Evolutionary conservation across 306 rosid species (phyloP), one percentile per base, ranked within the genome.

Genomic region (Castanopsis chinensis): DNA sequence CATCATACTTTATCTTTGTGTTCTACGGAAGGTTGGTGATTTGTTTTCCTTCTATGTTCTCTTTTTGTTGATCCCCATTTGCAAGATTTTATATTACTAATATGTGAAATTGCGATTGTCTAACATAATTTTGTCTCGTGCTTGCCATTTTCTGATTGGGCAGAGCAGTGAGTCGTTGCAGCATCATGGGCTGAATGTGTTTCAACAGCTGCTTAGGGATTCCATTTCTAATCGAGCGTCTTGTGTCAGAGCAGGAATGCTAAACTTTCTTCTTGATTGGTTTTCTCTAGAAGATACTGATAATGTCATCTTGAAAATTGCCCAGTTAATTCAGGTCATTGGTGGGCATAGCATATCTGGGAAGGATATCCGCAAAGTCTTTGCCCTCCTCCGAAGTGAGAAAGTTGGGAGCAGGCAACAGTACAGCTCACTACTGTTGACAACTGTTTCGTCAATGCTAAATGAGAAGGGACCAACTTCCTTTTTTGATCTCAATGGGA

Each of bases 311-410:
- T 81, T 87, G 87, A 87, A 89, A 89, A 87, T 95, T 89, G 84
- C 98, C 63, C 98, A 90, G 82, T 83, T 95, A 86, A 90, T 95
- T 88, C 97, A 91, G 77, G 87, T 85, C 74, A 93, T 93, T 85
- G 99, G 99, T 79, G 99, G 99, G 76, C 98, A 95, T 85, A 92
- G 99, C 83, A 93, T 91, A 74, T 95, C 99, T 51, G 99, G 99
- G 82, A 93, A 91, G 91, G 98, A 95, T 83, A 95, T 95, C 57
- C 98, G 99, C 76, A 95, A 91, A 88, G 90, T 95, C 73, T 95
- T 95, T 85, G 97, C 99, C 71, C 83, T 95, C 67, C 94, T 95
- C 61, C 87, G 99, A 49, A 90, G 97, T 77, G 97, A 92, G 89
- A 91, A 90, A 88, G 91, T 95, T 83, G 94, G 92, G 82, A 83